phyloP scores from a whole-genome alignment of 805 yeast genomes.

The Cyberlindnera samutprakarnensis region DNA sequence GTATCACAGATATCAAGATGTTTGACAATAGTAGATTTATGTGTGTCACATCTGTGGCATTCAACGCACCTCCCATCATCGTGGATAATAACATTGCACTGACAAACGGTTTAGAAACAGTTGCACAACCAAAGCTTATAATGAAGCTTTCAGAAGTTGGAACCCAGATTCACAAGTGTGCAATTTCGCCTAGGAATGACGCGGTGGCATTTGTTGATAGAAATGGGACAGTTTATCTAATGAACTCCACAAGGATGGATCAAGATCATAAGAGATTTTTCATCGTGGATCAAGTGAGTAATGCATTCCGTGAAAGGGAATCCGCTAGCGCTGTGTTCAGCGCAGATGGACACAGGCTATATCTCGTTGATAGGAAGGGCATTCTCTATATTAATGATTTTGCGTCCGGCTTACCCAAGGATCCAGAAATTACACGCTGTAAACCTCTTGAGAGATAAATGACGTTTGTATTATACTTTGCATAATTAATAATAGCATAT shows the following conservation, averaged over 20 bases:
- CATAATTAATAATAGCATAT: too few species aligned
- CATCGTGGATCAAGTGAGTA: conserved; percentile 68
- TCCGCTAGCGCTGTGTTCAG: conserved; percentile 77
- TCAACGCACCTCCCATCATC: conserved; percentile 58
- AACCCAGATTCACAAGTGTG: conserved; percentile 62
- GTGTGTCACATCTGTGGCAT: conserved; percentile 53
- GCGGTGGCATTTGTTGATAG: conserved; percentile 76
- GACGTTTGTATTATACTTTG: too few species aligned
- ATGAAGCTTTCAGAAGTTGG: conserved; percentile 76
- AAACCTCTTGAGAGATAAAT: conserved; percentile 25
- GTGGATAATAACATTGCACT: conserved; percentile 55
- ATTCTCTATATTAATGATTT: conserved; percentile 74
- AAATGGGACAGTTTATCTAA: conserved; percentile 66
- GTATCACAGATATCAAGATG: conserved; percentile 75
- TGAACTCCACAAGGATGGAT: conserved; percentile 54
- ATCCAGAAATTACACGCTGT: conserved; percentile 58
- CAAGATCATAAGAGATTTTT: conserved; percentile 41
- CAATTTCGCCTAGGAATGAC: conserved; percentile 80
- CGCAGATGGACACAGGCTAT: conserved; percentile 73
- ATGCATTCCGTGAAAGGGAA: conserved; percentile 63
- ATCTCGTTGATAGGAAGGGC: conserved; percentile 77
- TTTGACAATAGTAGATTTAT: conserved; percentile 57
- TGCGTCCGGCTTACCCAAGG: conserved; percentile 70
- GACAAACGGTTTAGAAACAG: conserved; percentile 29
- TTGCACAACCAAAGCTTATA: conserved; percentile 54